phyloP scores from a whole-genome alignment of 2,329 filamentous ascomycete species.

The Colletotrichum lindemuthianum region DNA sequence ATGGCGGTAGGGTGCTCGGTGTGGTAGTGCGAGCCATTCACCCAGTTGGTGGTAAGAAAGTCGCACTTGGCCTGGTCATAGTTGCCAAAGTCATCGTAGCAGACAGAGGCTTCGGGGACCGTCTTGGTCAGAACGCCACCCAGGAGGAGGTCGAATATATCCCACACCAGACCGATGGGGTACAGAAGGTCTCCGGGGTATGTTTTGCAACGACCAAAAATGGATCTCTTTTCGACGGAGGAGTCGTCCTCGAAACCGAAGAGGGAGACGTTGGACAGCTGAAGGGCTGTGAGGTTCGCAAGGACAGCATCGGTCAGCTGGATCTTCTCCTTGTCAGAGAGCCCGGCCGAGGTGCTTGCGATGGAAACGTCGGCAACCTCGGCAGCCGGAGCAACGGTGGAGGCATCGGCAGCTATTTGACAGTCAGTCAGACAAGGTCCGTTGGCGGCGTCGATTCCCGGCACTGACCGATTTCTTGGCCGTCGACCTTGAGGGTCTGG shows the following conservation, averaged over 20 bases:
- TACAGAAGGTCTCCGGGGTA: constrained; percentile 47
- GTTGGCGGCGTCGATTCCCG: neutral
- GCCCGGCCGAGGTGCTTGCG: constrained; percentile 12
- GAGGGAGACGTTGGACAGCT: constrained; percentile 43
- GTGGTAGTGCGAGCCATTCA: constrained; percentile 41
- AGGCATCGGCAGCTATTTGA: constrained; percentile 37
- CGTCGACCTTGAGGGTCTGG: constrained; percentile 41
- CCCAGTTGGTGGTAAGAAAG: constrained; percentile 44
- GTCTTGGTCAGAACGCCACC: constrained; percentile 46
- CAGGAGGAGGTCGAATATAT: constrained; percentile 48
- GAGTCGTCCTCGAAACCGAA: constrained; percentile 46
- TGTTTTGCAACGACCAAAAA: constrained; percentile 44
- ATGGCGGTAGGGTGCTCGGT: constrained; percentile 43
- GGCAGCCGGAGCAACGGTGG: constrained; percentile 40
- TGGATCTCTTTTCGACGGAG: constrained; percentile 36
- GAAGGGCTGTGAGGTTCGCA: constrained; percentile 43
- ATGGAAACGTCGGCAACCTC: constrained; percentile 19
- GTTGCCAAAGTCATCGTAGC: constrained; percentile 46
- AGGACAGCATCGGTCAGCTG: constrained; percentile 49
- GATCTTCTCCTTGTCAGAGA: constrained; percentile 38
- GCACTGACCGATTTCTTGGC: constrained; percentile 39
- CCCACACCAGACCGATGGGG: constrained; percentile 43
- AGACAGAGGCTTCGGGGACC: constrained; percentile 45
- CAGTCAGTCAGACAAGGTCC: constrained; percentile 11
- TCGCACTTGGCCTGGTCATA: constrained; percentile 45